Conservation (phyloP, 2,329 filamentous ascomycete genomes). For the Thelonectria discophora region DNA sequence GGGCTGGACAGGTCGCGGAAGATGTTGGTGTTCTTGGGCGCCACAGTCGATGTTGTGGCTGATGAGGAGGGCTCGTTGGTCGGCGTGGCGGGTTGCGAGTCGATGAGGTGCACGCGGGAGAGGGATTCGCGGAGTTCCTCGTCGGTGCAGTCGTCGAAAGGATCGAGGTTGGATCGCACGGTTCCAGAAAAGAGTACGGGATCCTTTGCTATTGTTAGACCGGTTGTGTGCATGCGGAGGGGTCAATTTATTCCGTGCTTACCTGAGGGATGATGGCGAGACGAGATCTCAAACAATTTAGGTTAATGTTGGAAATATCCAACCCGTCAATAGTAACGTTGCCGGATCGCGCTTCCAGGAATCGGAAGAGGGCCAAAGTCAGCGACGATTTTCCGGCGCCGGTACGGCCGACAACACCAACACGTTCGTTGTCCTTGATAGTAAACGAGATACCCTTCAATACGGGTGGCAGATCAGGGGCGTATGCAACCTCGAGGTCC, state of each 20-base stretch:
- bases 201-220: conserved; percentile 58
- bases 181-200: conserved; percentile 85
- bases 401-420: conserved; percentile 82
- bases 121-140: conserved; percentile 74
- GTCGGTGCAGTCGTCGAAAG: conserved; percentile 76
- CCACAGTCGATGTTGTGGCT: conserved; percentile 43
- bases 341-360: conserved; percentile 74
- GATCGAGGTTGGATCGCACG: conserved; percentile 78
- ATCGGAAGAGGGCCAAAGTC: conserved; percentile 79
- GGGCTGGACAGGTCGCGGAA: conserved; percentile 70
- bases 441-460: conserved; percentile 74
- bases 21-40: conserved; percentile 67
- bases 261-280: conserved; percentile 80
- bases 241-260: conserved; percentile 16
- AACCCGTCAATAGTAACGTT: conserved; percentile 75
- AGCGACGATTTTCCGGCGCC: conserved; percentile 82
- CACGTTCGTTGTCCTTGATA: conserved; percentile 71
- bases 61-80: conserved; percentile 51
- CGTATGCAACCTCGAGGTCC: conserved; percentile 77
- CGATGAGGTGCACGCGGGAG: conserved; percentile 73
- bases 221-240: neutral
- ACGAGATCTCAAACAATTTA: conserved; percentile 75
- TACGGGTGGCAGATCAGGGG: conserved; percentile 74
- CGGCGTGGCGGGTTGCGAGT: conserved; percentile 52
- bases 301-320: conserved; percentile 76